phyloP scores from a whole-genome alignment of 2,329 filamentous ascomycete genomes.

The Capronia coronata region DNA sequence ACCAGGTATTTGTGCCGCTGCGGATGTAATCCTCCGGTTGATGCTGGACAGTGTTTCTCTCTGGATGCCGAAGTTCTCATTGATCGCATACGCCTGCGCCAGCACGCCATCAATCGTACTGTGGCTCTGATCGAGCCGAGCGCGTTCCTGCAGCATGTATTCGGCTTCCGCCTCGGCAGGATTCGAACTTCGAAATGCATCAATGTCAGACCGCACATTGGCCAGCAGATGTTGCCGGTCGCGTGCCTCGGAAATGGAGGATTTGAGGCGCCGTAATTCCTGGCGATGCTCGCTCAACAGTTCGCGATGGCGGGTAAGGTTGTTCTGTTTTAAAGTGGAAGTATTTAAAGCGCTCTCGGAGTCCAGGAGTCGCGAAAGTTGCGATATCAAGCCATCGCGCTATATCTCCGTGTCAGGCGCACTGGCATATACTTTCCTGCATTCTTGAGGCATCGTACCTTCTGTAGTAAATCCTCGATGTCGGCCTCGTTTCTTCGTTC shows the following conservation, averaged over 20 bases:
- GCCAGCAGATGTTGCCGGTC: conserved; percentile 84
- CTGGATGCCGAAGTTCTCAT: conserved; percentile 82
- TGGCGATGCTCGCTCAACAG: conserved; percentile 79
- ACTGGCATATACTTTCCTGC: conserved; percentile 2
- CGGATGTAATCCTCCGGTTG: conserved; percentile 80
- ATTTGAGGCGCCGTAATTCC: conserved; percentile 69
- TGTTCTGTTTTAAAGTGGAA: conserved; percentile 95
- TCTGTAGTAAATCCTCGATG: conserved; percentile 76
- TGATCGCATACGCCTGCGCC: conserved; percentile 92
- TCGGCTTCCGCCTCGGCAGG: conserved; percentile 81
- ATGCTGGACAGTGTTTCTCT: conserved; percentile 82
- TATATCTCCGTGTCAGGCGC: conserved; percentile 34
- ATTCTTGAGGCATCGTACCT: conserved; percentile 47
- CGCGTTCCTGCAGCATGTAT: conserved; percentile 91
- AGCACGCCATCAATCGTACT: conserved; percentile 83
- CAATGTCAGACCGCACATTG: conserved; percentile 86
- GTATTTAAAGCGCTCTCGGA: conserved; percentile 80
- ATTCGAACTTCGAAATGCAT: conserved; percentile 76
- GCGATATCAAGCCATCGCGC: conserved; percentile 73
- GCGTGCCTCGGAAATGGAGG: conserved; percentile 67
- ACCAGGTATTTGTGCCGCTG: conserved; percentile 85
- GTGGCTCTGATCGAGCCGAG: conserved; percentile 80
- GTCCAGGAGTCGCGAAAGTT: conserved; percentile 83
- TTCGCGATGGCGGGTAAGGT: conserved; percentile 83
- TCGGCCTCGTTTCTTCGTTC: conserved; percentile 73